Evolutionary conservation across 345 rosid species (phyloP), one percentile per base, ranked within the genome.

Genomic region (Combretum micranthum): DNA sequence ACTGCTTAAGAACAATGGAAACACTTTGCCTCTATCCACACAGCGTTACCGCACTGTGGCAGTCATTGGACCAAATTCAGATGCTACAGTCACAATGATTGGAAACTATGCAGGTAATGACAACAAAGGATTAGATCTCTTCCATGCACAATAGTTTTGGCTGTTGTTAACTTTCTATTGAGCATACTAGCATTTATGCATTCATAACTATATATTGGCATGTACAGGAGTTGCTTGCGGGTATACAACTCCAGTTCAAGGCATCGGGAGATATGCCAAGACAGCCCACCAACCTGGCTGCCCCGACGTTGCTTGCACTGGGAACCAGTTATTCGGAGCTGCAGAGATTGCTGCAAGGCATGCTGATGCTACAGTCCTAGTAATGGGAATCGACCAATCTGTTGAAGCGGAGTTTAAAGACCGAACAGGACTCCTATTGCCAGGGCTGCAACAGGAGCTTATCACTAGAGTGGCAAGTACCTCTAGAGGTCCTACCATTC

Each of bases 11-110:
- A 88, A 86, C 57, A 64, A 62, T 1, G 70, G 73, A 2, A 55
- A 51, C 0, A 56, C 94, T 15, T 67, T 93, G 55, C 96, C 96
- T 0, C 74, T 93, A n/a, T 83, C 95, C 9, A 63, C 71, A 0
- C 44, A 55, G 4, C 82, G 68, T 15, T 82, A 89, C 59, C 88
- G 62, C 0, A 76, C 79, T 2, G 69, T 93, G 6, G 96, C 97
- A 2, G 99, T 86, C 52, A 80, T 93, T 10, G 99, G 99, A 18
- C 99, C 99, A 14, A 88, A 93, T 70, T 85, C 99, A 10, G 94
- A 89, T 42, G 99, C 74, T 18, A 86, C 96, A 0, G 77, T 58
- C 44, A 83, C 99, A n/a, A 93, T 93, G 99, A 89, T 93, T 0
- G 99, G 99, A 37, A 93, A 93, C 59, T 92, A 92, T 64, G 98